Evolutionary conservation across 805 yeast genomes (phyloP), one percentile per base, ranked within the genome.

Genomic region (Starmerella tilneyi): DNA sequence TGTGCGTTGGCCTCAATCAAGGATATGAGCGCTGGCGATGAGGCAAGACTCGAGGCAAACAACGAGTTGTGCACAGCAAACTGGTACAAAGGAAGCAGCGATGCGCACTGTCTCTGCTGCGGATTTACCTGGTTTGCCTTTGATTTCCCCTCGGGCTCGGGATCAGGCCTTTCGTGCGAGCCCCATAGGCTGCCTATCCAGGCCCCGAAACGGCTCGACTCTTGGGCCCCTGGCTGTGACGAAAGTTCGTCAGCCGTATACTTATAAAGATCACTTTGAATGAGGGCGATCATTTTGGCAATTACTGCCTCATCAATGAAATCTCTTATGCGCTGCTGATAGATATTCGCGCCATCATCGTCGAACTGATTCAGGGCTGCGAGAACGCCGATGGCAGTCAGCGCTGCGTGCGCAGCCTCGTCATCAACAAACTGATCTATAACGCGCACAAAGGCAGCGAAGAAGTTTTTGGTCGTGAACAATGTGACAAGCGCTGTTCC

Each of bases 271-370:
- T 36, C 40, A 19, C 33, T 27, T 22, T 59, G 59, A 4, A 58
- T 47, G 9, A 60, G 56, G 2, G 46, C 52, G 5, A 60, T 46
- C 26, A 63, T 59, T 26, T 55, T 58, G 34, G 43, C 45, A 63
- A 67, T 65, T 16, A 60, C 57, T 1, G 54, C 50, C 34, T 63
- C 64, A 40, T 67, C 68, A 9, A 63, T 60, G 47, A 62, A 65
- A 43, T 65, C 70, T n/a, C 66, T 51, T 8, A 66, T 51, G 16
- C 68, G 56, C 15, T 62, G 58, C 41, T 52, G 59, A 46, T 67
- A 67, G 1, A 66, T 63, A 40, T 63, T 61, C 21, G 55, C 55
- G 8, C 44, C 47, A 16, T 64, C 63, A 37, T 64, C 67, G 35
- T 59, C 55, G 43, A 48, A 53, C 43, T 57, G 60, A 51, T 64